These are phyloP conservation scores for Chaetomium cochliodes DNA, from an alignment of 495 filamentous ascomycete species.

Conservation along the genomic window DNA sequence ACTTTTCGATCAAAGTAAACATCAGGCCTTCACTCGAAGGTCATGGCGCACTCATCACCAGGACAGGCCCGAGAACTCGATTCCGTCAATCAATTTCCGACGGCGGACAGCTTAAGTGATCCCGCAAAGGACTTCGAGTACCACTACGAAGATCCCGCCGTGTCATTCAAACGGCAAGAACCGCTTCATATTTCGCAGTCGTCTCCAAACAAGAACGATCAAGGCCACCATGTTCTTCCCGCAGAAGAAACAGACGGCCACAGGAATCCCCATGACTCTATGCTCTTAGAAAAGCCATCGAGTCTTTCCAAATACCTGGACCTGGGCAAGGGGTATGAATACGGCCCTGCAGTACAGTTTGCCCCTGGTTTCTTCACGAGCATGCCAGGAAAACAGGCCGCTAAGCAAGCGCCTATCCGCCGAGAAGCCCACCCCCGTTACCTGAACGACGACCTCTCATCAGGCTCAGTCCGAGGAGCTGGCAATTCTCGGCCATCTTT, in stretches of 20 bases:
- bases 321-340: slow-evolving; percentile 13
- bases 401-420: background rate
- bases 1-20: background rate
- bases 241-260: background rate
- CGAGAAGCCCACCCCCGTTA: background rate
- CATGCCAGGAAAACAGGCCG: slow-evolving; percentile 2
- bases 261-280: slow-evolving; percentile 2
- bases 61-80: background rate
- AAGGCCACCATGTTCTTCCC: background rate
- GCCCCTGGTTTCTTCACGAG: slow-evolving; percentile 20
- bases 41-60: slow-evolving; percentile 14
- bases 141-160: background rate
- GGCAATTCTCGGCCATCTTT: background rate
- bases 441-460: background rate
- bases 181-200: background rate
- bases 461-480: background rate
- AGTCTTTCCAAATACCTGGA: background rate
- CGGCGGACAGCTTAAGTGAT: background rate
- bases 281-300: slow-evolving; percentile 15
- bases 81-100: slow-evolving; percentile 1
- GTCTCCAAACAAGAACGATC: background rate
- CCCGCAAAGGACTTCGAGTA: background rate
- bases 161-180: background rate
- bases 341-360: slow-evolving; percentile 14
- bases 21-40: background rate